A percentile compares a stretch with the other conserved stretches of the same genome.
Evolutionary conservation across 345 rosid genomes (phyloP).

Genomic region (Eucalyptus sp.): DNA sequence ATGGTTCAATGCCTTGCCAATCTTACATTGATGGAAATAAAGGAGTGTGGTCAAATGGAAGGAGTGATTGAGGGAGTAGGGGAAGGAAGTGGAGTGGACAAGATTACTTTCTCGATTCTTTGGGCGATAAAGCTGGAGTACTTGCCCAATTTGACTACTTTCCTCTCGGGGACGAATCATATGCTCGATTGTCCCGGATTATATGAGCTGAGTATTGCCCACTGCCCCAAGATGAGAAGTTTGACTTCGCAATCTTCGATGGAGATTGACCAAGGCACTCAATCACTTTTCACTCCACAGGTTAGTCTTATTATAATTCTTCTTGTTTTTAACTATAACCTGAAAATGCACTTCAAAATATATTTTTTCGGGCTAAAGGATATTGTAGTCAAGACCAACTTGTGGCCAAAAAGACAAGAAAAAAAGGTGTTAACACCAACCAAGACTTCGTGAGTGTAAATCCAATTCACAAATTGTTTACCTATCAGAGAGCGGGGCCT

Average conservation of each 20-base stretch:
- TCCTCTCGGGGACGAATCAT: neutral
- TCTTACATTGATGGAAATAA: neutral
- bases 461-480: neutral
- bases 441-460: neutral
- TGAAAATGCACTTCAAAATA: too few relatives aligned
- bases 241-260: neutral
- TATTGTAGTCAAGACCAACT: neutral
- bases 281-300: neutral
- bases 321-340: neutral
- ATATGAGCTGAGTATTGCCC: neutral
- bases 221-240: neutral
- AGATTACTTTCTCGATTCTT: neutral
- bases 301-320: neutral
- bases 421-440: neutral
- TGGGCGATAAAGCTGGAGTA: neutral
- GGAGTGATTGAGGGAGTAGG: neutral
- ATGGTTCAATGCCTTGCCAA: neutral
- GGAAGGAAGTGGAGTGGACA: neutral
- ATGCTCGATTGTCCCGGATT: neutral
- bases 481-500: neutral
- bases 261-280: neutral
- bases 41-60: neutral
- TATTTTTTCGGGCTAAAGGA: neutral
- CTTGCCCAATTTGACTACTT: neutral
- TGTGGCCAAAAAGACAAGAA: neutral